Base-by-base conservation (phyloP, 139 green algal genomes). In the Tetradesmus lagerheimii region DNA sequence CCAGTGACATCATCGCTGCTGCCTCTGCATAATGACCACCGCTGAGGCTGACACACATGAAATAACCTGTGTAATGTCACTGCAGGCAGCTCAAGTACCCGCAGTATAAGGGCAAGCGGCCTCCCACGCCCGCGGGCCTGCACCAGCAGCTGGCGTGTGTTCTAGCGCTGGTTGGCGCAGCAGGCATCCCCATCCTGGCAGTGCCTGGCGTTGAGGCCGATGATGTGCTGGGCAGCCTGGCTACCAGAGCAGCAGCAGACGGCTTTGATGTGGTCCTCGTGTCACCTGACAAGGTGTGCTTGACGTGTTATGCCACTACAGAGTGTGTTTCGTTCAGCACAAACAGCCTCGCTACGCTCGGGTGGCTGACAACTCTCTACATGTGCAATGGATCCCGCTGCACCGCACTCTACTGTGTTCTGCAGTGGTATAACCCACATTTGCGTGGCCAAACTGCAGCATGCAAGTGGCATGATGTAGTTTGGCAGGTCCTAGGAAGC, bases 181-280 rank as follows among this genome's bases (percentile, higher is more conserved):
- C 88, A 15, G 81, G 88, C 9, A 47, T 91, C 37, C 80, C 80
- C 76, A 43, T 91, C 1, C 67, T 94, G 66, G 64, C 91, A 25
- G 94, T 95, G 71, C 85, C 95, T 3, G 95, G 95, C 0, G 92
- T 97, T 45, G 95, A 97, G 74, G 95, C 95, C 1, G 95, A 97
- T 89, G 95, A 97, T 77, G 93, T 97, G 12, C 93, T 97, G 23
- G 95, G 92, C 39, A 95, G 93, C 2, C 78, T 97, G 57, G 93
- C 88, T 31, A 31, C 82, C 5, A 77, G 84, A 18, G 93, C 76
- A 1, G 6, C 83, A 20, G 45, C 89, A 15, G 92, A 92, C 8
- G 94, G 93, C 35, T 89, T 96, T 14, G 39, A 90, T 2, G 94
- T 97, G 23, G 90, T 90, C 23, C 89, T 97, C 16, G 95, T 92